Conservation (phyloP, 805 yeast species). For the Candida railenensis region DNA sequence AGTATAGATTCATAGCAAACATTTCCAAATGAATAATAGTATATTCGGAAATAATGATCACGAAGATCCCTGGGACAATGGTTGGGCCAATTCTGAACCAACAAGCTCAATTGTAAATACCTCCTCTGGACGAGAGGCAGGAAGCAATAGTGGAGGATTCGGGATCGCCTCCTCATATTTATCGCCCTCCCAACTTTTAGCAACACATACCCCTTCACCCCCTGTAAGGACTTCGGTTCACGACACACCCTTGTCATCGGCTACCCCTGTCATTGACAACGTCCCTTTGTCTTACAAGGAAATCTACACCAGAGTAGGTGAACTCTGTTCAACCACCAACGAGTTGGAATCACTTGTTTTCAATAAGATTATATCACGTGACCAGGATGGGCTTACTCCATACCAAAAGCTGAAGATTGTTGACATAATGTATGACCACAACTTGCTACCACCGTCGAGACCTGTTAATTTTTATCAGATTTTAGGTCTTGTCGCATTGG, state of each 20-base stretch:
- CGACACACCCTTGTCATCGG: conserved; percentile 7
- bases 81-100: conserved; percentile 28
- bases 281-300: conserved; percentile 30
- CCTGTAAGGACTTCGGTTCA: not conserved
- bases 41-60: conserved; percentile 11
- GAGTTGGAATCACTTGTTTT: conserved; percentile 31
- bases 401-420: conserved; percentile 32
- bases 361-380: conserved; percentile 19
- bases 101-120: not conserved
- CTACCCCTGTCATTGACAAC: conserved; percentile 11
- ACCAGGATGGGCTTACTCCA: conserved; percentile 15
- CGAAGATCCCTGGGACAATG: conserved; percentile 41
- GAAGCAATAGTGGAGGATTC: conserved; percentile 5
- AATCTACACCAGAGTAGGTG: conserved; percentile 18
- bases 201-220: conserved; percentile 3
- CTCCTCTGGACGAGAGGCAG: not conserved
- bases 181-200: conserved; percentile 25
- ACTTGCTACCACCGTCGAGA: conserved; percentile 27
- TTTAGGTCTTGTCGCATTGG: conserved; percentile 42
- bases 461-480: conserved; percentile 32
- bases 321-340: conserved; percentile 18
- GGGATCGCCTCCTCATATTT: conserved; percentile 15
- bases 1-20: not conserved
- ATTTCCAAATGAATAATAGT: conserved; percentile 8
- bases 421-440: conserved; percentile 35